Base-by-base conservation (phyloP, 2,329 filamentous ascomycete species). In the Stagonosporopsis cucurbitacearum region DNA sequence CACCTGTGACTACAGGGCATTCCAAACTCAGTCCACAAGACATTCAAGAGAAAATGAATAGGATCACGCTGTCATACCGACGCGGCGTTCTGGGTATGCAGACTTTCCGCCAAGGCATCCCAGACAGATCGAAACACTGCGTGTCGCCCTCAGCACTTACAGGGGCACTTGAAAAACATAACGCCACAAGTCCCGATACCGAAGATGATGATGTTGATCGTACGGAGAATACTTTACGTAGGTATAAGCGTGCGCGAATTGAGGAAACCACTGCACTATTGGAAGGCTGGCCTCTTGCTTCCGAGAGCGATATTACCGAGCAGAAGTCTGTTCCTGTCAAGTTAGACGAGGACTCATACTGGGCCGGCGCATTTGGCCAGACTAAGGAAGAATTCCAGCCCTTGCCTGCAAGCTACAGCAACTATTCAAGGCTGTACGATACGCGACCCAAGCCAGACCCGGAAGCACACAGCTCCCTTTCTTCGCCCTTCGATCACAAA, bases 221-320 rank as follows among this genome's bases (percentile, higher is more conserved):
- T 12, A 20, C 17, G 3, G 42, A 56, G 12, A 35, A 40, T 7
- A 19, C 48, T 25, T 17, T 39, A 5, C 47, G 37, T 43, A 47
- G 15, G 11, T 51, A 47, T 32, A 56, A 56, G 30, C 53, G 61
- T 33, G 36, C 32, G 12, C 30, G 43, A 19, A 23, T 56, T 22
- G 37, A 43, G 19, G 44, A 49, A 17, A 19, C 44, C 6, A 30
- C 15, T 9, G 15, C 37, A 15, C 37, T 42, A 17, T 19, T 47
- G 19, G 13, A 22, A 26, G 36, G 28, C 12, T 22, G 28, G 17
- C 11, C 35, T 15, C 4, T 30, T 7, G 39, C 22, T 6, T 36
- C 46, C 5, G 25, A 20, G n/a, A 12, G 11, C 20, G 5, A 11
- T 15, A 22, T 7, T 4, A 32, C 23, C 7, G 33, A 39, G 17